Evolutionary conservation across 495 filamentous ascomycete genomes (phyloP).

Genomic region (Annulohypoxylon bovei): DNA sequence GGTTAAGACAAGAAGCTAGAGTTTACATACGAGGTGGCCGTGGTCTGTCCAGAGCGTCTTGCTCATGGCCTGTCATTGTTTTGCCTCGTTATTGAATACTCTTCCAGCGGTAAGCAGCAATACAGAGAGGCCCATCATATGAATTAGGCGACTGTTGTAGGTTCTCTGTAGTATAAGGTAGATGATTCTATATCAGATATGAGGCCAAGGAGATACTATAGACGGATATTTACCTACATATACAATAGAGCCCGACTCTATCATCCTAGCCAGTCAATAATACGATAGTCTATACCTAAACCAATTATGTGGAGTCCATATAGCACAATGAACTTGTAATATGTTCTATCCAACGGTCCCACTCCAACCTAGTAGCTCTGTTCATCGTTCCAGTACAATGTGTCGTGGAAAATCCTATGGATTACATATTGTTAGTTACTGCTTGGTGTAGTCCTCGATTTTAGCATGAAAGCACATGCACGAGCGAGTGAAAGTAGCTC

Average conservation of each 20-base stretch:
- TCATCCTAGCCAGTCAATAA: background rate
- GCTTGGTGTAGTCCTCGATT: background rate
- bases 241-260: background rate
- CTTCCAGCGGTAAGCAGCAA: background rate
- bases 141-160: background rate
- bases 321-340: background rate
- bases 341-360: background rate
- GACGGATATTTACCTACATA: background rate
- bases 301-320: background rate
- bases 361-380: conserved; percentile 52
- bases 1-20: background rate
- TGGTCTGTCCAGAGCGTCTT: background rate
- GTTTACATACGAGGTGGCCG: too few relatives aligned
- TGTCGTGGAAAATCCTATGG: conserved; percentile 67
- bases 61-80: background rate
- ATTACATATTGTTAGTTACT: background rate
- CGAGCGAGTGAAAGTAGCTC: background rate
- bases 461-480: background rate
- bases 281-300: background rate
- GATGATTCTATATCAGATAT: background rate
- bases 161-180: background rate
- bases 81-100: background rate
- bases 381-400: conserved; percentile 69
- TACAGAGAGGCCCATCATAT: background rate
- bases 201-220: background rate